These are phyloP conservation scores for Cytospora schulzeri DNA, from an alignment of 2,329 filamentous ascomycete species.

Conservation along the genomic window DNA sequence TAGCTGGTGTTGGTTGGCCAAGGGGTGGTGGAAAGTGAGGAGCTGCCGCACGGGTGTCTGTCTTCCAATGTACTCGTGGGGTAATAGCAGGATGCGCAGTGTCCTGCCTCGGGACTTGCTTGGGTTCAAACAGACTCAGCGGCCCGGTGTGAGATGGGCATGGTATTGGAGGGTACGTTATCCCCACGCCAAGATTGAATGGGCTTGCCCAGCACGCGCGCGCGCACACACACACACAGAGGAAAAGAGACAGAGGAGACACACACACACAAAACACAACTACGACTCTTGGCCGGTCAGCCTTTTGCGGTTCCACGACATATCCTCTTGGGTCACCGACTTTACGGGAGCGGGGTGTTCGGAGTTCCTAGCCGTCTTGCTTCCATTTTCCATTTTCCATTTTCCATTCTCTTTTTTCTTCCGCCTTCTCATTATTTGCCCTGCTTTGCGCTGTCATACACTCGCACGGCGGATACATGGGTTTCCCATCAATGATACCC, in stretches of 20 bases:
- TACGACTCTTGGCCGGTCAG: not conserved
- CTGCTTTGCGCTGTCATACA: constrained; percentile 12
- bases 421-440: no score
- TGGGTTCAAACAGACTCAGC: not conserved
- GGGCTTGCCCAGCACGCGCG: not conserved
- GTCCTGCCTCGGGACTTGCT: not conserved
- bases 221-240: not conserved
- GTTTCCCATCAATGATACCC: constrained; percentile 27
- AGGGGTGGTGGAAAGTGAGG: not conserved
- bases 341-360: constrained; percentile 4
- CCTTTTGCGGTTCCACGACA: constrained; percentile 6
- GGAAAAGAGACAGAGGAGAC: no score
- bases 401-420: not conserved
- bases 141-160: not conserved
- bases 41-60: no score
- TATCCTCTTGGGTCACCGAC: not conserved
- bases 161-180: not conserved
- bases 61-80: not conserved
- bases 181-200: not conserved
- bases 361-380: constrained; percentile 8
- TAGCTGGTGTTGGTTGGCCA: not conserved
- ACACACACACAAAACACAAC: not conserved
- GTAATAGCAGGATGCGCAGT: no score
- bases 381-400: not conserved
- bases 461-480: constrained; percentile 5